These are phyloP conservation scores for Ziziphus jujuba DNA, from an alignment of 306 rosid species.

Conservation along the genomic window DNA sequence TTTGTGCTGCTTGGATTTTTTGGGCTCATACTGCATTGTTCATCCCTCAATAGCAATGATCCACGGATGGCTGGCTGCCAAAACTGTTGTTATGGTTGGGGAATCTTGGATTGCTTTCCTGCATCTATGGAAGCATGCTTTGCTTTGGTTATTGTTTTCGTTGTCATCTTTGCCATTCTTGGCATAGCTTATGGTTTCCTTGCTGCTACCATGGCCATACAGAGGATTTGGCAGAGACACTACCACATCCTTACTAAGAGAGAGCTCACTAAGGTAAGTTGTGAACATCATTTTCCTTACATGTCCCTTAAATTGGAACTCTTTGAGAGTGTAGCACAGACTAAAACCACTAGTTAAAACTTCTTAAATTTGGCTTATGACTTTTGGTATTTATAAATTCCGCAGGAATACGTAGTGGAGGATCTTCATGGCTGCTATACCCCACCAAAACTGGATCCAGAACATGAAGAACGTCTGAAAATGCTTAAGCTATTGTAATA, in stretches of 20 bases:
- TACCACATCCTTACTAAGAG: slow-evolving; percentile 97
- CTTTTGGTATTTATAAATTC: not conserved
- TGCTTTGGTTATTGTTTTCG: slow-evolving; percentile 85
- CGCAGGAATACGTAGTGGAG: slow-evolving; percentile 92
- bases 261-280: slow-evolving; percentile 86
- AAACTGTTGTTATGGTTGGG: slow-evolving; percentile 99
- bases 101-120: slow-evolving; percentile 97
- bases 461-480: slow-evolving; percentile 87
- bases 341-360: not conserved
- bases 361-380: not conserved
- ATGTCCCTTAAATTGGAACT: not conserved
- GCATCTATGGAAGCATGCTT: slow-evolving; percentile 99
- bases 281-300: not conserved
- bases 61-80: slow-evolving; percentile 98
- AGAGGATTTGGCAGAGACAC: slow-evolving; percentile 99
- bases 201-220: slow-evolving; percentile 95
- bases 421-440: slow-evolving; percentile 77
- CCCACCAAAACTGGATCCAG: slow-evolving; percentile 88
- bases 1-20: slow-evolving; percentile 95
- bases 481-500: slow-evolving; percentile 81
- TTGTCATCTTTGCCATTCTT: slow-evolving; percentile 93
- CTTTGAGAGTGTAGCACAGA: not conserved
- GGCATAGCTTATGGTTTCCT: slow-evolving; percentile 98
- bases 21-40: slow-evolving; percentile 92
- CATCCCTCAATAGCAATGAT: slow-evolving; percentile 79